Evolutionary conservation across 2,329 filamentous ascomycete species (phyloP), one percentile per base, ranked within the genome.

Genomic region (Cercospora brassicicola): DNA sequence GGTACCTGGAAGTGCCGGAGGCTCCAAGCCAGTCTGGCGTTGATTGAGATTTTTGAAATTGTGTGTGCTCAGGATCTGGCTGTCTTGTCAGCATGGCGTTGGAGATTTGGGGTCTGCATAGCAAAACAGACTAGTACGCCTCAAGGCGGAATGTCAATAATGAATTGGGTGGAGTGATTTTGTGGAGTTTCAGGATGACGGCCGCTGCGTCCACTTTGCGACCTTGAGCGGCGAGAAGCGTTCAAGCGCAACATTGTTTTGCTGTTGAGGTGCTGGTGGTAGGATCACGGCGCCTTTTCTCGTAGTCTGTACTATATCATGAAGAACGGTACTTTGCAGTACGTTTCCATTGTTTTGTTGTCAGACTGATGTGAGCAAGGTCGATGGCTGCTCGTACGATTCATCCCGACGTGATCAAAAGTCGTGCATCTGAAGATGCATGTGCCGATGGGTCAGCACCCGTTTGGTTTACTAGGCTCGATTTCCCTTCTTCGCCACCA

Each of bases 1-100:
- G 18, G 66, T 66, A 5, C 62, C 62, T 5, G 66, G 66, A 39
- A 59, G 51, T 33, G 66, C 62, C 8, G 62, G 51, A 48, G 62
- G 63, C 20, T 56, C 59, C 10, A 68, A 65, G 66, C 62, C 62
- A 10, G 62, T 64, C 26, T 68, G 66, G 66, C 62, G 66, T 6
- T 68, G 59, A 61, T 20, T 56, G 53, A n/a, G 13, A n/a, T 28
- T 28, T 31, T 20, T 18, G 26, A n/a, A 10, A 18, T 56, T 56
- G 53, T 13, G 8, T 30, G n/a, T 28, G 53, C 53, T 30, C n/a
- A 31, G 53, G 53, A 28, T 56, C 6, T 31, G 26, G 53, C 26
- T 28, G 23, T 15, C 23, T 28, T 56, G 15, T 30, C 5, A 56
- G 26, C 4, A 56, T 9, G 26, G 53, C 13, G 53, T 28, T 18